phyloP scores from a whole-genome alignment of 2,329 filamentous ascomycete genomes.

The Alternaria sp. region DNA sequence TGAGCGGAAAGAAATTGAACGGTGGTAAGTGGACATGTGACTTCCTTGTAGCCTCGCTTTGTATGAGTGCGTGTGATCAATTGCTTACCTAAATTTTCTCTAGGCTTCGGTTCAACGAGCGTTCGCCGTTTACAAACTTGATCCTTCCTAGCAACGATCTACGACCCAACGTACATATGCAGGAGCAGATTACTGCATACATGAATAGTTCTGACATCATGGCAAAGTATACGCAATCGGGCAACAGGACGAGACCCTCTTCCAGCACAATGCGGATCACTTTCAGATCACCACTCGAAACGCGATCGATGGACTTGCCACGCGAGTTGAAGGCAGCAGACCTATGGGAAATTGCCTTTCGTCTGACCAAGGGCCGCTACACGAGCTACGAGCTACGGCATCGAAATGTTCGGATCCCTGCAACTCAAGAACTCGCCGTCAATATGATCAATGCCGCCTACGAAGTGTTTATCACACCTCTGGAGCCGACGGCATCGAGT shows the following conservation, averaged over 20 bases:
- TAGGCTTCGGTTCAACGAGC: not conserved
- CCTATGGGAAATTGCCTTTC: not conserved
- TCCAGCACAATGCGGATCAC: not conserved
- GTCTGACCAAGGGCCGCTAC: not conserved
- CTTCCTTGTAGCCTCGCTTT: not conserved
- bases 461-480: not conserved
- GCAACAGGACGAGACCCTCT: not conserved
- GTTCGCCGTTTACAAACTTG: not conserved
- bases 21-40: not conserved
- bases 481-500: not conserved
- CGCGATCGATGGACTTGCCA: not conserved
- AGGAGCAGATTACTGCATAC: not conserved
- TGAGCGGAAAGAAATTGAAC: conserved; percentile 27
- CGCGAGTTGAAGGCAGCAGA: not conserved
- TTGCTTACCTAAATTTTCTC: not conserved
- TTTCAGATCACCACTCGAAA: not conserved
- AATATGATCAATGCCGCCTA: not conserved
- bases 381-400: not conserved
- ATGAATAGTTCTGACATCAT: not conserved
- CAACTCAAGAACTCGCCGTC: not conserved
- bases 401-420: not conserved
- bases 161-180: not conserved
- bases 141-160: not conserved
- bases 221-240: not conserved
- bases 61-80: not conserved